These are phyloP conservation scores for Fusarium temperatum DNA, from an alignment of 2,329 filamentous ascomycete genomes.

Conservation along the genomic window DNA sequence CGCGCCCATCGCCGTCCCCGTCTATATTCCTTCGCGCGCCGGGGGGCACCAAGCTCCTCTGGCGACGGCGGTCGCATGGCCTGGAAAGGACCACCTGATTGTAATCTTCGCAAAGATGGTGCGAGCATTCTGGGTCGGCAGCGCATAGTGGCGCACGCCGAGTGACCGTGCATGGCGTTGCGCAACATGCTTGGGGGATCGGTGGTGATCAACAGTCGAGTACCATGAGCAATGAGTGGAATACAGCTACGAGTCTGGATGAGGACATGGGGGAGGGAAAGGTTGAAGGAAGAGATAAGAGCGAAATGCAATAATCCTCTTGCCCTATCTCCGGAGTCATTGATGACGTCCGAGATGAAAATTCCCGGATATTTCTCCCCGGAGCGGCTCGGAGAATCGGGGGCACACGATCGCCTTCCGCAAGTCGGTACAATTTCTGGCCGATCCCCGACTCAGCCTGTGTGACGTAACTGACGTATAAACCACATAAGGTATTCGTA, in stretches of 20 bases:
- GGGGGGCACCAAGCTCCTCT: slow-evolving; percentile 77
- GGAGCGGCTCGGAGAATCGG: slow-evolving; percentile 35
- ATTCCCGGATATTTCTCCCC: slow-evolving; percentile 36
- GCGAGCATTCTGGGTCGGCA: slow-evolving; percentile 59
- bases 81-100: slow-evolving; percentile 60
- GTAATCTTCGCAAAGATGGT: slow-evolving; percentile 39
- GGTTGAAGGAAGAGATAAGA: no score
- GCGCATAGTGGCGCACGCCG: slow-evolving; percentile 40
- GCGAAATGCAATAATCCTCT: slow-evolving; percentile 4
- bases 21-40: slow-evolving; percentile 74
- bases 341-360: slow-evolving; percentile 40
- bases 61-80: slow-evolving; percentile 81
- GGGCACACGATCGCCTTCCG: slow-evolving; percentile 27
- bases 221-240: slow-evolving; percentile 15
- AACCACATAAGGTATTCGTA: not conserved
- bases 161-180: slow-evolving; percentile 40
- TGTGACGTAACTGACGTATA: not conserved
- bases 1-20: slow-evolving; percentile 80
- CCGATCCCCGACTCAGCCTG: slow-evolving; percentile 16
- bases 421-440: slow-evolving; percentile 18
- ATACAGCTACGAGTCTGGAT: not conserved
- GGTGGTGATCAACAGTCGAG: slow-evolving; percentile 7
- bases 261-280: not conserved
- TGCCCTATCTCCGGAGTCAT: slow-evolving; percentile 19
- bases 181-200: slow-evolving; percentile 43